phyloP scores from a whole-genome alignment of 306 rosid species.

The Abrus pulchellus region DNA sequence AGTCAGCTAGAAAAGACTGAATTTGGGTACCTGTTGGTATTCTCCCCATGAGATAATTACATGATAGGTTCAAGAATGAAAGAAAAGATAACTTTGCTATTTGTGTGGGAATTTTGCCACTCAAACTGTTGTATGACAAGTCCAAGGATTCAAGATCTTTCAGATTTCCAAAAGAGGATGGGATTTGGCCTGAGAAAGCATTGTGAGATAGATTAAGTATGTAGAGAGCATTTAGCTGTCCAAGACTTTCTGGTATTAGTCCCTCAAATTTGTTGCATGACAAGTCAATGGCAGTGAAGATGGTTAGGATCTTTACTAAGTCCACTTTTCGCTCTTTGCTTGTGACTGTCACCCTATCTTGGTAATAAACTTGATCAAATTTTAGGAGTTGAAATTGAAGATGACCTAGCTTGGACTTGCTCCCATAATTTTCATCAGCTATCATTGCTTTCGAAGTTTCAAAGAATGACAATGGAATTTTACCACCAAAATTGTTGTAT shows the following conservation, averaged over 20 bases:
- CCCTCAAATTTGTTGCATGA: slow-evolving; percentile 33
- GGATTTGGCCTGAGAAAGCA: not conserved
- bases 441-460: not conserved
- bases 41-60: slow-evolving; percentile 43
- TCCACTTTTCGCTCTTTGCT: not conserved
- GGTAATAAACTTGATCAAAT: slow-evolving; percentile 11
- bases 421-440: not conserved
- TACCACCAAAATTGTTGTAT: slow-evolving; percentile 44
- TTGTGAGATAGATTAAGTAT: slow-evolving; percentile 33
- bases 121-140: not conserved
- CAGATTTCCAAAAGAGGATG: not conserved
- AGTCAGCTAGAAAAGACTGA: slow-evolving; percentile 31
- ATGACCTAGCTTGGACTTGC: not conserved
- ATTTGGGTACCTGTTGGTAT: slow-evolving; percentile 49
- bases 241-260: slow-evolving; percentile 34
- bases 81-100: not conserved
- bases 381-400: not conserved
- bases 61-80: slow-evolving; percentile 44
- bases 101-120: not conserved
- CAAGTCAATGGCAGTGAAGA: slow-evolving; percentile 42
- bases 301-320: slow-evolving; percentile 15
- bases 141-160: not conserved
- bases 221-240: not conserved
- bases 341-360: not conserved
- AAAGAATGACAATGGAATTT: slow-evolving; percentile 1